These are phyloP conservation scores for Geosmithia morbida DNA, from an alignment of 2,329 filamentous ascomycete genomes.

Conservation along the genomic window DNA sequence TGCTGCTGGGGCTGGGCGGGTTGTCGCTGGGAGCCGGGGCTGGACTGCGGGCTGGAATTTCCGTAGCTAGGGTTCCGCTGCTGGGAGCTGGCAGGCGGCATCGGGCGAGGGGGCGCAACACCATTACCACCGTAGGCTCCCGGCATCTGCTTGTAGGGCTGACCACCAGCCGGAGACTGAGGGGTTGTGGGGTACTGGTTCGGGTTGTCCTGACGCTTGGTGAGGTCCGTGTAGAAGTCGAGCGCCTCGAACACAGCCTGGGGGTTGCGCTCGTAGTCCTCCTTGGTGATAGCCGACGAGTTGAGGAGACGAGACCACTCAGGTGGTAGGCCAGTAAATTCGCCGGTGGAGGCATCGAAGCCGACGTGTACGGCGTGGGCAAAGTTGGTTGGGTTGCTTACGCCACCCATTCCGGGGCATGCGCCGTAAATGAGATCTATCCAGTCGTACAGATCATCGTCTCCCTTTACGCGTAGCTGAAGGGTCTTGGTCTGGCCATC, in stretches of 20 bases:
- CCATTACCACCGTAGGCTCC: slow-evolving; percentile 45
- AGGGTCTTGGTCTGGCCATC: slow-evolving; percentile 73
- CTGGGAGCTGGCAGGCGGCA: slow-evolving; percentile 23
- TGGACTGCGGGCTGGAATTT: slow-evolving; percentile 19
- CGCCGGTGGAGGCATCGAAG: slow-evolving; percentile 88
- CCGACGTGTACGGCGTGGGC: slow-evolving; percentile 94
- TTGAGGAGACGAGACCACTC: slow-evolving; percentile 97
- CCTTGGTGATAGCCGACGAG: slow-evolving; percentile 92
- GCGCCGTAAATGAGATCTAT: slow-evolving; percentile 96
- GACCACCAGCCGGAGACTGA: slow-evolving; percentile 42
- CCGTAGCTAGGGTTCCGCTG: slow-evolving; percentile 30
- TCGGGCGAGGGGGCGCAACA: slow-evolving; percentile 56
- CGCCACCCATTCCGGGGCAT: slow-evolving; percentile 93
- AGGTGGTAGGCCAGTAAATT: slow-evolving; percentile 84
- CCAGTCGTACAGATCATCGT: slow-evolving; percentile 97
- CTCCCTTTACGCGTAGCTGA: slow-evolving; percentile 85
- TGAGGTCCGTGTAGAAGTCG: slow-evolving; percentile 75
- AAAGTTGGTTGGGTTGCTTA: slow-evolving; percentile 98
- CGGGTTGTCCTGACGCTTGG: slow-evolving; percentile 60
- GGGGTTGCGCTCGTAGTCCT: slow-evolving; percentile 95
- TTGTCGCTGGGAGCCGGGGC: slow-evolving; percentile 24
- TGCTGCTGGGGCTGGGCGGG: slow-evolving; percentile 26
- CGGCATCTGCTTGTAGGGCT: slow-evolving; percentile 44
- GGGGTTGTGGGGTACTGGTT: slow-evolving; percentile 55
- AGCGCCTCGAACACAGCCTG: slow-evolving; percentile 71